Evolutionary conservation across 164 flowering plant species (phyloP), one percentile per base, ranked within the genome.

Genomic region (Houttuynia cordata): DNA sequence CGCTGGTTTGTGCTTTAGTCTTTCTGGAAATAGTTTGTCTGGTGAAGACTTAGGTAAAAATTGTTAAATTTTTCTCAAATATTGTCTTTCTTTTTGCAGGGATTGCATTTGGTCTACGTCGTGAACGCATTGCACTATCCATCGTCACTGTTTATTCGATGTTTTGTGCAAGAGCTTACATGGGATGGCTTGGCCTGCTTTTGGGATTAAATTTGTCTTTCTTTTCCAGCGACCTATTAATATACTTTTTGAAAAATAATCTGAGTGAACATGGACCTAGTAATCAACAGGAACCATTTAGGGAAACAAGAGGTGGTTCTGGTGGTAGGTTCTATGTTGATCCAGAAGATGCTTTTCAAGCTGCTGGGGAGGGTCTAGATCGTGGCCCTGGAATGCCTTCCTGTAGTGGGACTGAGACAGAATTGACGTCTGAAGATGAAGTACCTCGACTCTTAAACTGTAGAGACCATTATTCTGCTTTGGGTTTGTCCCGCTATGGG

Each of bases 351-450:
- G 41, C 59, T 42, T 56, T 49, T 60, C 53, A 23, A 61, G 65
- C 58, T 64, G 79, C 73, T 42, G 55, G 83, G 72, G 37, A 71
- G 64, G 30, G 71, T 83, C 47, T 67, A 77, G 13, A 94, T 69
- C 83, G 81, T 69, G 65, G 75, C 66, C 53, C 84, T 18, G 99
- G 96, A 65, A 63, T 70, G 12, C 79, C 99, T 68, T 94, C 99
- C 64, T 87, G 91, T 22, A 88, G 99, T 79, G 91, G 88, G 56
- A 67, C 67, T 70, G 95, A 91, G 67, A 60, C 81, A 65, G 97
- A 87, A 71, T 58, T 81, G 24, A 84, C 90, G 25, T 85, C 97
- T 67, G 99, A 84, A 80, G 91, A 85, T 59, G 99, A 94, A 84
- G 84, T 94, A 69, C 71, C 75, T 56, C 79, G 99, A 57, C 79